Percentiles rank a stretch among this genome's conserved stretches.
These are phyloP conservation scores for Beta corolliflora DNA, from an alignment of 179 eudicot species.

Conservation along the genomic window DNA sequence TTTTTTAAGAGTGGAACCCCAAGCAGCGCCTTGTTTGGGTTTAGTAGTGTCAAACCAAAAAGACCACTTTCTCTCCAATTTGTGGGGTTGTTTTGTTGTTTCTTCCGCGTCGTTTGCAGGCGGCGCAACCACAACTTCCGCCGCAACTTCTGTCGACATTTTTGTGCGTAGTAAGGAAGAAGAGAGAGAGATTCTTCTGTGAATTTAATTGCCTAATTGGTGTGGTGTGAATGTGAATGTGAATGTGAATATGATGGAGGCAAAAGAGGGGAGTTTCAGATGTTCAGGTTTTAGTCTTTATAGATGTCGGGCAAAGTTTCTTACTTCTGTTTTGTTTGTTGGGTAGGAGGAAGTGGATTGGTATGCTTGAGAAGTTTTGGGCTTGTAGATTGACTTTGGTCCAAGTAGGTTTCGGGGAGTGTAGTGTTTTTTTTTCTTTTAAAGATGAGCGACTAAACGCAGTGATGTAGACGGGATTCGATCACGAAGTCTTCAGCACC, in stretches of 20 bases:
- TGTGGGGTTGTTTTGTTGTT: conserved; percentile 53
- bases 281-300: background rate
- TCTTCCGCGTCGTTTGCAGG: conserved; percentile 33
- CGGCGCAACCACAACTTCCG: conserved; percentile 31
- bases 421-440: background rate
- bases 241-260: background rate
- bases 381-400: background rate
- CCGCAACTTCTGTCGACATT: conserved; percentile 42
- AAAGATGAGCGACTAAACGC: no score
- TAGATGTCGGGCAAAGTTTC: background rate
- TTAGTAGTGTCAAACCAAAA: conserved; percentile 94
- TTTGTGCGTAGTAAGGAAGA: background rate
- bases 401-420: background rate
- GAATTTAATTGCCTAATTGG: background rate
- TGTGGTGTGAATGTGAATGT: background rate
- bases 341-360: background rate
- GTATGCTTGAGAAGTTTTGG: background rate
- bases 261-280: background rate
- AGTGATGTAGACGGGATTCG: no score
- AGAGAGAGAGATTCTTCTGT: background rate
- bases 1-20: conserved; percentile 80
- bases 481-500: no score
- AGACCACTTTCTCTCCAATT: conserved; percentile 84
- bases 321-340: background rate
- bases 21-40: conserved; percentile 90